Base-by-base conservation (phyloP, 2,329 filamentous ascomycete species). In the Aspergillus fumigatiaffinis region DNA sequence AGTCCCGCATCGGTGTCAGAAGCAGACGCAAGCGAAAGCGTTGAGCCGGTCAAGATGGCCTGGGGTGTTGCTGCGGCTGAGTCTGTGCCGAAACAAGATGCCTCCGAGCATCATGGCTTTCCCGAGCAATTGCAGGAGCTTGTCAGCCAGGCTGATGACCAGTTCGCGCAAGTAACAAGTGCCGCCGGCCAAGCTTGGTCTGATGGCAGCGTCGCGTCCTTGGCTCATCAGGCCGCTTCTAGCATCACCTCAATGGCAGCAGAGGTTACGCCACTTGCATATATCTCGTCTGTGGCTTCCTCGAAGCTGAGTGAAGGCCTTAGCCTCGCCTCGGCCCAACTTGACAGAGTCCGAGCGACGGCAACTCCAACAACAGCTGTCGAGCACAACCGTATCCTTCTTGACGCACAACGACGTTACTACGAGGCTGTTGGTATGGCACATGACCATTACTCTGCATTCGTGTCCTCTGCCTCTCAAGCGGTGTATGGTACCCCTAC, bases 381-480 rank as follows among this genome's bases (percentile, higher is more conserved):
- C 28, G 77, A 80, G 71, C 62, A 85, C 74, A 62, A 84, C 65
- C 72, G 79, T 69, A 72, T 82, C 72, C 59, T 87, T 77, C 73
- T 87, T 75, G 79, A 83, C 80, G 75, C 84, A 77, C 69, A 84
- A 79, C 69, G 87, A 80, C 77, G 88, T 56, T 93, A 93, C 73
- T 92, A 91, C 65, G 88, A 91, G 61, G 90, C 87, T 10, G 74
- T 94, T 25, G 91, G 91, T 28, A 73, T 91, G 48, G 91, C 91
- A 0, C 88, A 95, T 66, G 90, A 87, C 47, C 85, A 87, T 41
- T 94, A 94, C 71, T 86, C 87, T 4, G 87, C 87, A 51, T 93
- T 94, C 67, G 63, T 94, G 2, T 80, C 81, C 12, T 86, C 87
- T 4, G 90, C 89, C 7, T 91, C 88, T 9, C 85, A 83, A 38